Evolutionary conservation across 441 rosid species (phyloP), one percentile per base, ranked within the genome.

Genomic region (Croton setiger): DNA sequence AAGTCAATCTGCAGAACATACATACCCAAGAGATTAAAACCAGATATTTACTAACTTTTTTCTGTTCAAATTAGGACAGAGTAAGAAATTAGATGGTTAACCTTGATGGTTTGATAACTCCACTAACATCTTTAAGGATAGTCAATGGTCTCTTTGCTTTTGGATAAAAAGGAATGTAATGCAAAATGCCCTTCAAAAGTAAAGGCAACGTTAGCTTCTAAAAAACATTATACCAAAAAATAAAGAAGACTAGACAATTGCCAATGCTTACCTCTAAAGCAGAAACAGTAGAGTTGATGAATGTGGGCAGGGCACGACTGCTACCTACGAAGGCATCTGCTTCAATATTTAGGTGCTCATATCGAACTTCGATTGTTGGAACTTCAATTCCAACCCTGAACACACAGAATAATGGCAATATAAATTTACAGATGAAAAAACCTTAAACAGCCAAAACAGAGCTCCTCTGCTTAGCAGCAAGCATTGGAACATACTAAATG

Each of bases 361-460:
- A 89, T 73, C 95, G 71, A 20, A 88, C 95, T 81, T 91, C 95
- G 36, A 88, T 79, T 0, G 89, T 80, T 9, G 97, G 95, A 62
- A 87, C 61, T 4, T 83, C 79, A 4, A 91, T 83, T 64, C 91
- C 91, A 67, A 87, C 94, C 52, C 90, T 86, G 77, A 15, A 51
- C 37, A 9, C 11, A 47, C 12, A 47, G 10, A 4, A 58, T 10
- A 31, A 1, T 21, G 31, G 31, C 31, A 27, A 27, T 27, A 27
- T 27, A 27, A n/a, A 27, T 27, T 27, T 27, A 27, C 31, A 2
- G 31, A 27, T 27, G 31, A 27, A 31, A 36, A 35, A 3, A 0
- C 15, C n/a, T 7, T 20, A 35, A 13, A 55, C 17, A 23, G 11
- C 15, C 7, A 27, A 45, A 56, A 37, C 66, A 72, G 59, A 66